Base-by-base conservation (phyloP, 495 filamentous ascomycete species). In the Daldinia loculata region DNA sequence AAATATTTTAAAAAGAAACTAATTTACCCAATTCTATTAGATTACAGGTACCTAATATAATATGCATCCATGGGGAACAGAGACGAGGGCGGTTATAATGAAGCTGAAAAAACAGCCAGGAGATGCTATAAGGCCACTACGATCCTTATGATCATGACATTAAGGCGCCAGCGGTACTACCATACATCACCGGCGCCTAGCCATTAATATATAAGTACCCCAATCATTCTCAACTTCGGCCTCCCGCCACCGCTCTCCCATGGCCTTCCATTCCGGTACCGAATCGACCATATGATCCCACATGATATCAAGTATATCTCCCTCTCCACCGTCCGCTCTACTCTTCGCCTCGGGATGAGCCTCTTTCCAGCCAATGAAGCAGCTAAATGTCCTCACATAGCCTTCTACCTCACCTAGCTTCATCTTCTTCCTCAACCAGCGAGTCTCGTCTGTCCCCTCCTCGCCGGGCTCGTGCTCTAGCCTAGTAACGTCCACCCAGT, bases 321-420 rank as follows among this genome's bases (percentile, higher is more conserved):
- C 84, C 4, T 80, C 66, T 6, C 85, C 85, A 4, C 85, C 85
- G 17, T 83, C 80, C 1, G 74, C 81, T 73, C 79, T 78, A 26
- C 78, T 79, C 68, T 81, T 84, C 17, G 29, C 66, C 41, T 79
- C 80, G 9, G 83, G 80, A 76, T 87, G 77, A 9, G 74, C 81
- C 26, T 81, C 77, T 70, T 82, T 82, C 89, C 88, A 91, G 26
- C 76, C 80, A 73, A 82, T 84, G 70, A 81, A 88, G 15, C 79
- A 65, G 64, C 86, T 87, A 70, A 84, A 90, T 0, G 89, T 90
- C 70, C 84, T 75, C 53, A 82, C 45, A 77, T 88, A 91, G 22
- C 76, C 77, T 76, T 88, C 87, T 48, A 86, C 75, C 70, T 85
- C 82, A 6, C 84, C 84, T 4, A 91, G 69, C 72, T 75, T 85